phyloP scores from a whole-genome alignment of 2,329 filamentous ascomycete species.

The Aureobasidium pullulans region DNA sequence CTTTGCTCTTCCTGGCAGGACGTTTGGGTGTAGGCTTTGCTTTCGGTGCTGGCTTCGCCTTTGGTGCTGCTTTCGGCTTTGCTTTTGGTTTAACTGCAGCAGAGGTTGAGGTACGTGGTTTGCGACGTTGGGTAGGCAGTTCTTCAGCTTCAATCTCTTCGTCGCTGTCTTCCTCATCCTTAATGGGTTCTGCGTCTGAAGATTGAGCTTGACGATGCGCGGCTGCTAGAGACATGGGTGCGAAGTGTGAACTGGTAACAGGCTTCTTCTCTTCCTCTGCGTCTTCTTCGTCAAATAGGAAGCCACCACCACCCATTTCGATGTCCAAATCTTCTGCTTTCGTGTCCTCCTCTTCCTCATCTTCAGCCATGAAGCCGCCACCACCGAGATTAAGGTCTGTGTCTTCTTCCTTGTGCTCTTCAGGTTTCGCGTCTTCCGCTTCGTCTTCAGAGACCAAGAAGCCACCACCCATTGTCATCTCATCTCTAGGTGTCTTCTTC shows the following conservation, averaged over 20 bases:
- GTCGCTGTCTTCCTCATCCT: conserved; percentile 12
- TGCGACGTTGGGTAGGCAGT: neutral
- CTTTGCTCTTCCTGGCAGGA: neutral
- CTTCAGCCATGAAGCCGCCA: conserved; percentile 30
- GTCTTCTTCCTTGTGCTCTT: conserved; percentile 19
- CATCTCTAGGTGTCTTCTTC: conserved; percentile 20
- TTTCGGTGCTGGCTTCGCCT: conserved; percentile 5
- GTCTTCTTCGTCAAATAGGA: conserved; percentile 21
- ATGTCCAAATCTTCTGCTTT: conserved; percentile 3
- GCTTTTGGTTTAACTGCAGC: conserved; percentile 1
- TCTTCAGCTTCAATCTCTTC: conserved; percentile 12
- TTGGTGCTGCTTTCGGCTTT: conserved; percentile 1
- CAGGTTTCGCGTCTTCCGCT: conserved; percentile 27
- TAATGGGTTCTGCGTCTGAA: conserved; percentile 5
- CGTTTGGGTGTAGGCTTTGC: conserved; percentile 2
- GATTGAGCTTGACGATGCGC: conserved; percentile 17
- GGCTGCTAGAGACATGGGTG: conserved; percentile 31
- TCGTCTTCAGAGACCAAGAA: conserved; percentile 34
- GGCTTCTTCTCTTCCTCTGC: conserved; percentile 20
- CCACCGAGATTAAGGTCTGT: conserved; percentile 25
- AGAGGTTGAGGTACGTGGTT: neutral
- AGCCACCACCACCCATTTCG: conserved; percentile 12
- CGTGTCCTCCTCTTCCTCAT: conserved; percentile 28
- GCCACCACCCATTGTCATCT: conserved; percentile 28
- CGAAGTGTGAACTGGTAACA: conserved; percentile 18